Base-by-base conservation (phyloP, 495 filamentous ascomycete genomes). In the Penicillium paradoxum region DNA sequence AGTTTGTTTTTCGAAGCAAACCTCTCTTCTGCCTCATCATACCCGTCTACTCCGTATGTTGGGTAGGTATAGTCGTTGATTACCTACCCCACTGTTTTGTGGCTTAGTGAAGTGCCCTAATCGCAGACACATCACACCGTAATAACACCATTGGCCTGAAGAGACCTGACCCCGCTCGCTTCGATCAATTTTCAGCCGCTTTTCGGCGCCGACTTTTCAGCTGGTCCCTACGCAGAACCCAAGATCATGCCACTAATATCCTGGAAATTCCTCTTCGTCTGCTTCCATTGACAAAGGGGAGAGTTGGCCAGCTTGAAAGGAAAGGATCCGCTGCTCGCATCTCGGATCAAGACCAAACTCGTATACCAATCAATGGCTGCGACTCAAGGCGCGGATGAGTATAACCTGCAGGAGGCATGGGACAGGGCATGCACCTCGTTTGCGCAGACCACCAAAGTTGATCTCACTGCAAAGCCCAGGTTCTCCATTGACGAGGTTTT, bases 391-490 rank as follows among this genome's bases (percentile, higher is more conserved):
- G 17, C 37, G 11, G 48, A 56, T 17, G 56, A 59, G 3, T 62
- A 62, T 24, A 59, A 62, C 14, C 21, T 62, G 22, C 59, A 59
- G 25, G 59, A 56, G 32, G 59, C 56, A n/a, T 62, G 59, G 59
- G 41, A 59, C 43, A 47, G 24, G 21, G 59, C 27, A 7, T 62
- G 59, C 45, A 27, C 22, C 3, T 41, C 59, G 0, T 62, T 62
- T 30, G 59, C 59, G 17, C 34, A 59, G 19, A 62, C 49, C 21
- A 41, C 59, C 8, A 59, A 51, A 25, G 49, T 59, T n/a, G 55
- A 62, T 43, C 49, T 62, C 17, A 62, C 56, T 17, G 21, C 30
- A 17, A 8, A 49, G 4, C 59, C 59, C 0, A 54, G 45, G 13
- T 59, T 30, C 19, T 53, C 52, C 1, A 37, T 62, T 10, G 59